Evolutionary conservation across 305 asterid genomes (phyloP), one percentile per base, ranked within the genome.

Genomic region (Rubia occidens): DNA sequence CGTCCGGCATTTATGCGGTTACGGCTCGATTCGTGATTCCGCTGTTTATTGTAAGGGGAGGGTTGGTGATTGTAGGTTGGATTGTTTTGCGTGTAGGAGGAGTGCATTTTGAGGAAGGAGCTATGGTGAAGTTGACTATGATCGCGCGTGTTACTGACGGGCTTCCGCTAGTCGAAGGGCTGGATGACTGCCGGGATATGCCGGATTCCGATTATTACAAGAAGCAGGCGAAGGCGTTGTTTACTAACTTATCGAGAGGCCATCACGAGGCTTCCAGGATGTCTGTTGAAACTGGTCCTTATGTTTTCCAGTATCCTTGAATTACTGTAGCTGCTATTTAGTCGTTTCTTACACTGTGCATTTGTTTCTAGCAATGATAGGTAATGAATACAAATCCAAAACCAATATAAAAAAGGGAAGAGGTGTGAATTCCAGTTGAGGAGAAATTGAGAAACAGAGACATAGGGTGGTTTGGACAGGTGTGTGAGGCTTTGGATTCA

Each of bases 101-200:
- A 18, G 54, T 18, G 60, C 21, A 43, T 59, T 37, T 71, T 42
- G 44, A 64, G 64, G 72, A 72, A 65, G 63, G 66, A 72, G 80
- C 77, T 11, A 88, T 92, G 98, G 97, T 93, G 84, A 93, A 90
- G 76, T 72, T 93, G 79, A 93, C 98, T 6, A 80, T 93, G 98
- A 85, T 93, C 74, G 95, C 96, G 77, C 96, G 98, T 78, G 96
- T 93, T 60, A 90, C 88, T 69, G 98, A 93, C 81, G 98, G 98
- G 62, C 96, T 92, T 75, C 97, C 88, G 1, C 72, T 89, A 47
- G 98, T 82, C 47, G 97, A 92, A 82, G 98, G 96, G 32, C 84
- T 92, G 76, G 98, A 92, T 70, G 98, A 92, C 79, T 90, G 90
- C 61, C 91, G 98, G 40, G 98, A 93, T 71, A 72, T 93, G 78